Base-by-base conservation (phyloP, 1,139 yeast genomes). In the Scheffersomyces cryptocercus region DNA sequence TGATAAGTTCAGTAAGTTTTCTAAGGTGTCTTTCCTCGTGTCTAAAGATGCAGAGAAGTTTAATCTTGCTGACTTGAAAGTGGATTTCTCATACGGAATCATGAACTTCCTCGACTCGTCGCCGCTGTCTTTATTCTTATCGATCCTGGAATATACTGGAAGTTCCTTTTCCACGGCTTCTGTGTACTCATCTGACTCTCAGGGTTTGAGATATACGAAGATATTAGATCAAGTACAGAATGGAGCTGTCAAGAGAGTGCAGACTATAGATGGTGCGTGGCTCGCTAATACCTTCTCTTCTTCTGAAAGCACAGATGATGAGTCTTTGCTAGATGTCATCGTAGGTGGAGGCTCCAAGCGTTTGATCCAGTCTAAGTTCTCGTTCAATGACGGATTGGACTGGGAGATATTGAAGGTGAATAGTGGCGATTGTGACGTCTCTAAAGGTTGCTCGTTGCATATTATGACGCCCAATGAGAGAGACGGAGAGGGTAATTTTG, bases 211-310 rank as follows among this genome's bases (percentile, higher is more conserved):
- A 41, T 85, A 80, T 61, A 69, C 67, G 13, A 73, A 72, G 47
- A 52, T 78, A 8, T 56, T 81, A 37, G 78, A 74, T 6, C 61
- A 74, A 33, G 70, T 81, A 24, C 66, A 67, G 38, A 65, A 73
- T 14, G 71, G 70, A 16, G 70, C 75, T 15, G 57, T 83, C 16
- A 74, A 72, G 35, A 80, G 80, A 49, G 72, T 84, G 8, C 76
- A 81, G 49, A 75, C 75, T n/a, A 71, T 85, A 35, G 90, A 85
- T 48, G 95, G 95, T 11, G 80, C 81, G 14, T 79, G 89, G 84
- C 58, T 85, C 37, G 80, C 83, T n/a, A 79, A 78, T 50, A 54
- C 56, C 12, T 54, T 72, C 14, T 55, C 64, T 14, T 65, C 62
- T 9, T 65, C 51, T 3, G 45, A 45, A 24, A 53, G 46, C 10